Evolutionary conservation across 2,329 filamentous ascomycete genomes (phyloP), one percentile per base, ranked within the genome.

Genomic region (Chrysoporthe puriensis): DNA sequence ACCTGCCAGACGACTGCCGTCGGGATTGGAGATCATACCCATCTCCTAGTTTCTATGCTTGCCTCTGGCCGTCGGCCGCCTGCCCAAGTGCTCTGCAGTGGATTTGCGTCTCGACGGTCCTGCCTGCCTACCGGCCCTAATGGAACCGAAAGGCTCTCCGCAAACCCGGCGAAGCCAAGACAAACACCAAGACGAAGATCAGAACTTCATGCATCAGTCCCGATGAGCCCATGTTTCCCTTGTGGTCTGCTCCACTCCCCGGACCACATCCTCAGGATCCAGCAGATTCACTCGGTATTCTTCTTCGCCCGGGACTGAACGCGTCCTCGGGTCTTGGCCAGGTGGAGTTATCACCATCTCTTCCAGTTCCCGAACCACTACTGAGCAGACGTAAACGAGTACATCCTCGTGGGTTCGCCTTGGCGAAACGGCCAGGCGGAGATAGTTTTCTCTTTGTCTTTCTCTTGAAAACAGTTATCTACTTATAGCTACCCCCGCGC

Each of bases 381-480:
- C 34, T 36, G 54, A 36, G 16, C 54, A 57, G 54, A 57, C 16
- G 54, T 14, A 40, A 57, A 40, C 54, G 34, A 34, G n/a, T 16
- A 60, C 61, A 64, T 44, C 62, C 46, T 48, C 61, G 18, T 44
- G 62, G 66, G 52, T 64, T 64, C 66, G 56, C 60, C 66, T 67
- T 67, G 66, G 66, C 66, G 56, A 67, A 67, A 67, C 66, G 32
- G 3, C 14, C 44, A 14, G 60, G 40, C 36, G 26, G 26, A 32
- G 50, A 32, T 2, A 26, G 26, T 26, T 26, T 26, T 26, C 2
- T 32, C 16, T 52, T 32, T 14, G 50, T 54, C 26, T 21, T 34
- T 26, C 26, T 26, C 26, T 26, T 26, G 26, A 26, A 26, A 26
- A 26, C 26, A 26, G 26, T 26, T 26, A 26, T 26, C 26, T 26